Evolutionary conservation across 257 asterid species (phyloP).

Genomic region (Verbascum thapsus): DNA sequence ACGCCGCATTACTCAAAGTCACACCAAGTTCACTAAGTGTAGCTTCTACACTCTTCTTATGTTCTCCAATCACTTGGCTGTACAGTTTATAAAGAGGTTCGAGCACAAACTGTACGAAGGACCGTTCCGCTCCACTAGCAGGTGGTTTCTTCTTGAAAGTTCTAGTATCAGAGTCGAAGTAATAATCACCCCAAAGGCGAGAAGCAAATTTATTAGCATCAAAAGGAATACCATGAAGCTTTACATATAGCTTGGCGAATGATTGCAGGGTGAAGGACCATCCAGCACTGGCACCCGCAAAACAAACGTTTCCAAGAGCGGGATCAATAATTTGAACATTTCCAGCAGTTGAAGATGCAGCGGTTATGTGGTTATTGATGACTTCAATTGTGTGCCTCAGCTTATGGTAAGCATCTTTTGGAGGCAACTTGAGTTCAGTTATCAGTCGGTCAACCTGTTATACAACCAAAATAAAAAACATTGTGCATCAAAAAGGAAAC

Average conservation of each 20-base stretch:
- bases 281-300: slow-evolving; percentile 98
- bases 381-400: slow-evolving; percentile 84
- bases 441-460: slow-evolving; percentile 82
- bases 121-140: slow-evolving; percentile 74
- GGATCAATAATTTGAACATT: slow-evolving; percentile 85
- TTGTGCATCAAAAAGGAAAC: slow-evolving; percentile 1
- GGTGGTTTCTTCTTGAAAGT: slow-evolving; percentile 84
- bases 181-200: slow-evolving; percentile 97
- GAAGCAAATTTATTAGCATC: slow-evolving; percentile 88
- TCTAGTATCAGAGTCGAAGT: slow-evolving; percentile 75
- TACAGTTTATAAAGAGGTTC: slow-evolving; percentile 93
- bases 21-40: slow-evolving; percentile 92
- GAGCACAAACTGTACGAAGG: slow-evolving; percentile 92
- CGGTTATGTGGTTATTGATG: slow-evolving; percentile 78
- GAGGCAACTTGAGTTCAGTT: slow-evolving; percentile 93
- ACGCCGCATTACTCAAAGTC: slow-evolving; percentile 91
- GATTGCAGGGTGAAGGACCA: slow-evolving; percentile 96
- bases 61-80: slow-evolving; percentile 97
- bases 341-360: slow-evolving; percentile 91
- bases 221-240: slow-evolving; percentile 89
- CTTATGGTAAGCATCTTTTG: slow-evolving; percentile 96
- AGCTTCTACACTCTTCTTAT: slow-evolving; percentile 93
- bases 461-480: slow-evolving; percentile 24
- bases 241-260: slow-evolving; percentile 87
- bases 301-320: slow-evolving; percentile 82